Evolutionary conservation across 2,329 filamentous ascomycete genomes (phyloP), one percentile per base, ranked within the genome.

Genomic region (Sphaerulina populicola): DNA sequence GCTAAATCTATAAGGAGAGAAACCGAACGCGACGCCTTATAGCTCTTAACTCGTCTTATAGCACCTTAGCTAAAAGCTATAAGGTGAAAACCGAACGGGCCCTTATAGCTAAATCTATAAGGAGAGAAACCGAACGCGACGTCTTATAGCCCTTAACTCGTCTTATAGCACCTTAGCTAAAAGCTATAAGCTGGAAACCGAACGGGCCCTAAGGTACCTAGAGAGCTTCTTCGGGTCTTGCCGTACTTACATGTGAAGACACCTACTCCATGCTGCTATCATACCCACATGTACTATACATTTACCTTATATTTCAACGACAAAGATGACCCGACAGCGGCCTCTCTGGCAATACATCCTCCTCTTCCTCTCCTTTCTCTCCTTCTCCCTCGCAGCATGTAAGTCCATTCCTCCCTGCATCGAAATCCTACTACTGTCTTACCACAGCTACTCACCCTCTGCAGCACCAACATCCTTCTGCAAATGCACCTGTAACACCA

Each of bases 401-500:
- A 68, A 49, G 71, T 37, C 35, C 12, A 23, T 30, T 38, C 33
- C 15, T 21, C 14, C 14, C 10, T 14, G 39, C 47, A 18, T 18
- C 29, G 15, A 18, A 27, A 9, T 11, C 41, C 40, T 43, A 15
- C 11, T 47, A 41, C 35, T 43, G 35, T 47, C 51, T 52, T 40
- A 57, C 36, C 44, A 21, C 31, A 35, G 6, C 31, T 35, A n/a
- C 31, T 35, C 10, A 35, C 31, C 4, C 31, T 35, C 8, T 35
- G 29, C 42, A 76, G 74, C 73, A 39, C 74, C 75, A 21, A 79
- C 80, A 12, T 82, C 80, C 52, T 85, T 84, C 69, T 85, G 82
- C 76, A 85, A 85, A 77, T 85, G 82, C 66, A 83, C 80, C 51
- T 85, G 82, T 67, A 80, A 80, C 68, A 74, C 75, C 45, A 84